Percentiles rank a stretch among this genome's conserved stretches.
Evolutionary conservation across 345 rosid genomes (phyloP).

Genomic region (Mercurialis annua): DNA sequence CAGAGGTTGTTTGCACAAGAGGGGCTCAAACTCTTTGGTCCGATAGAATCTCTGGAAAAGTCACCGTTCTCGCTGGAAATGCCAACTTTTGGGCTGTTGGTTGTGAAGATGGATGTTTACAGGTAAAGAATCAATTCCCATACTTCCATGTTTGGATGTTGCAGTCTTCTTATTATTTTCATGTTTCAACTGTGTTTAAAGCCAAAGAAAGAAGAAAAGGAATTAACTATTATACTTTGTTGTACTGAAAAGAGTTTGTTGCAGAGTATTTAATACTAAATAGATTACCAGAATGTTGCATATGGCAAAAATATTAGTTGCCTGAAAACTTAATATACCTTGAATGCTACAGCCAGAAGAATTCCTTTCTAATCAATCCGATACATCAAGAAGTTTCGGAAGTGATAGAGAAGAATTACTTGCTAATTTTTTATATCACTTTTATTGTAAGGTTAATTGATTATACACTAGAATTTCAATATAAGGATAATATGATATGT

Average conservation of each 20-base stretch:
- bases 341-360: background rate
- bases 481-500: background rate
- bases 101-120: conserved; percentile 93
- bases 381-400: background rate
- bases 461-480: background rate
- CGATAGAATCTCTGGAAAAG: conserved; percentile 82
- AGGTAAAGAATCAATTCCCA: conserved; percentile 40
- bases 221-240: background rate
- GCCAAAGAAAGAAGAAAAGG: background rate
- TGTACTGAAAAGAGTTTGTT: background rate
- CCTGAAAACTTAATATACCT: background rate
- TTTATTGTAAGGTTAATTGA: background rate
- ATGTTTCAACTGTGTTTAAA: background rate
- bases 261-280: background rate
- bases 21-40: conserved; percentile 84
- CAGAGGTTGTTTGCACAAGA: conserved; percentile 71
- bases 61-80: conserved; percentile 93
- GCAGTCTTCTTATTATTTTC: background rate
- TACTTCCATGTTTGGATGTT: background rate
- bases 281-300: background rate
- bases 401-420: background rate
- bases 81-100: conserved; percentile 98
- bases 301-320: background rate
- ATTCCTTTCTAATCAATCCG: background rate
- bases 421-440: background rate